Evolutionary conservation across 108 stramenopile species (phyloP).

Genomic region (Phaeodactylum tricornutum): DNA sequence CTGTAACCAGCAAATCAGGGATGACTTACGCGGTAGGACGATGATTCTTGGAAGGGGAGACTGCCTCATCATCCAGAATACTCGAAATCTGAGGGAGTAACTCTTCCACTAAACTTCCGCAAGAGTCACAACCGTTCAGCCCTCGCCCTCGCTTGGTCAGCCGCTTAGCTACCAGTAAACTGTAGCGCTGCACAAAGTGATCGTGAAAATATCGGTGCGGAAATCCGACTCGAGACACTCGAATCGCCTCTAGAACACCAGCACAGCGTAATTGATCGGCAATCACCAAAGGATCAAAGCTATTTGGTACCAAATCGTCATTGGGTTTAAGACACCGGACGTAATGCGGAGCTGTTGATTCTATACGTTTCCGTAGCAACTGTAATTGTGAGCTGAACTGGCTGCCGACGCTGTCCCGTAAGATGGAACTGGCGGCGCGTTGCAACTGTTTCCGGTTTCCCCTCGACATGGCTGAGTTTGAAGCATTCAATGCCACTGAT

Average conservation of each 20-base stretch:
- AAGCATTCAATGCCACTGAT: too few species aligned
- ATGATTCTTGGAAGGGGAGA: too few species aligned
- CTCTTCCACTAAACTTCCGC: not conserved
- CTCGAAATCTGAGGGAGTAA: not conserved
- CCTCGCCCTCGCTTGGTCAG: too few species aligned
- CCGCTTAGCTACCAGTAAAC: conserved; percentile 27
- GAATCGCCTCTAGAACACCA: conserved; percentile 98
- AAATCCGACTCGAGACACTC: conserved; percentile 96
- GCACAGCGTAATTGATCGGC: conserved; percentile 93
- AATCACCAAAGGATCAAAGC: conserved; percentile 60
- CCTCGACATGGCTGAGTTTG: not conserved
- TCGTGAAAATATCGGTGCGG: conserved; percentile 88
- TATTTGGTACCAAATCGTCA: conserved; percentile 63
- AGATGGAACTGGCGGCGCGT: conserved; percentile 25
- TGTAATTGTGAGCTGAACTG: conserved; percentile 88
- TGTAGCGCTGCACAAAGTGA: conserved; percentile 76
- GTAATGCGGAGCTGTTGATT: conserved; percentile 94
- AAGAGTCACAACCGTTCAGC: not conserved
- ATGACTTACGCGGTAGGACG: too few species aligned
- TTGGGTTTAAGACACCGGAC: conserved; percentile 99
- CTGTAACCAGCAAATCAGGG: too few species aligned
- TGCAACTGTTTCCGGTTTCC: conserved; percentile 11
- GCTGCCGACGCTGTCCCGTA: conserved; percentile 46
- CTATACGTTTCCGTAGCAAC: conserved; percentile 78
- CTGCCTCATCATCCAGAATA: too few species aligned